phyloP scores from a whole-genome alignment of 192 early-diverging fungal genomes.

The Anaeromyces robustus region DNA sequence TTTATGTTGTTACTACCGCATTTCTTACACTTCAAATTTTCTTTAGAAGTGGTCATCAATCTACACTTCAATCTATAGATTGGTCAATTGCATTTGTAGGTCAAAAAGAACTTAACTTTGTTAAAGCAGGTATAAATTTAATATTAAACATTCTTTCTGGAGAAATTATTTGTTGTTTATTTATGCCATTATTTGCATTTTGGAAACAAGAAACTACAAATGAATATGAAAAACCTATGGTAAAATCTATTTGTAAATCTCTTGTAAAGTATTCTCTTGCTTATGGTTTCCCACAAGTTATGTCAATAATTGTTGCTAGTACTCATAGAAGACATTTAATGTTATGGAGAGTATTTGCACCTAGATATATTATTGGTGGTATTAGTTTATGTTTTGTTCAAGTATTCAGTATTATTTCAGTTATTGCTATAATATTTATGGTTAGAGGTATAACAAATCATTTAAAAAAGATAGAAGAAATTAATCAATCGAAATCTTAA shows the following conservation, averaged over 20 bases:
- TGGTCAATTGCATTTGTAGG: slow-evolving; percentile 83
- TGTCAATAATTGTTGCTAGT: slow-evolving; percentile 38
- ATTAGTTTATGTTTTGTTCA: not conserved
- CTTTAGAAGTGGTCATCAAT: slow-evolving; percentile 88
- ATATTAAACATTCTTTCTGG: slow-evolving; percentile 51
- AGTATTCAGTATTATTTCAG: not conserved
- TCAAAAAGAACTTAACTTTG: slow-evolving; percentile 49
- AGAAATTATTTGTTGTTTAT: not conserved
- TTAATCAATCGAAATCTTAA: too few species aligned
- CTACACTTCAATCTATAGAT: slow-evolving; percentile 73
- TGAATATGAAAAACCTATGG: slow-evolving; percentile 13
- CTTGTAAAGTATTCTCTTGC: slow-evolving; percentile 19
- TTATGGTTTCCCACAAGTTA: slow-evolving; percentile 26
- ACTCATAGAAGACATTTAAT: slow-evolving; percentile 75
- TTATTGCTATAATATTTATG: not conserved
- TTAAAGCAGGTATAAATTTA: slow-evolving; percentile 52
- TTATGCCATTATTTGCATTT: slow-evolving; percentile 38
- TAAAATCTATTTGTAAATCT: slow-evolving; percentile 23
- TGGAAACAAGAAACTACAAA: slow-evolving; percentile 30
- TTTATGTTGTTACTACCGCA: not conserved
- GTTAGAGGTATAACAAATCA: not conserved
- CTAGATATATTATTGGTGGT: slow-evolving; percentile 47
- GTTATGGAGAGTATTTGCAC: slow-evolving; percentile 97
- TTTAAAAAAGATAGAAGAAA: not conserved
- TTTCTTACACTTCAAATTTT: slow-evolving; percentile 45